Conservation (phyloP, 768 basidiomycete genomes). For the Hebeloma cylindrosporum region DNA sequence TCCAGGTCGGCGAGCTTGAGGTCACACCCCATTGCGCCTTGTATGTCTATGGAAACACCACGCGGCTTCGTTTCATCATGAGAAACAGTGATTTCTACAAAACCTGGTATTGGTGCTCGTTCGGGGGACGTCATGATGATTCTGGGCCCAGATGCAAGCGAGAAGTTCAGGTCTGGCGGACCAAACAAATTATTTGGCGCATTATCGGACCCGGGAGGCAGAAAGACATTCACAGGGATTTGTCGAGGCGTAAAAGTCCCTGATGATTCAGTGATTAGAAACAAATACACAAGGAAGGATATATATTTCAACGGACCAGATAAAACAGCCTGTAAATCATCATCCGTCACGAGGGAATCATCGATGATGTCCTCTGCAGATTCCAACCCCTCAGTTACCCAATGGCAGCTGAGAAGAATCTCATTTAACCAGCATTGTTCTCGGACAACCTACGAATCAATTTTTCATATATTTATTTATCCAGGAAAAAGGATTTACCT, state of each 20-base stretch:
- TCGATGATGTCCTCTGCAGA: slow-evolving; percentile 33
- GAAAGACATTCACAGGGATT: slow-evolving; percentile 73
- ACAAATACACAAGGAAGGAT: background rate
- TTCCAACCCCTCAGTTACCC: slow-evolving; percentile 55
- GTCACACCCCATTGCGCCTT: slow-evolving; percentile 58
- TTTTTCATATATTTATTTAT: no score
- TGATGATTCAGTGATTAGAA: slow-evolving; percentile 24
- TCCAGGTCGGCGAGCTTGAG: slow-evolving; percentile 57
- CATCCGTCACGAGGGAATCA: slow-evolving; percentile 44
- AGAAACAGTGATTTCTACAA: slow-evolving; percentile 62
- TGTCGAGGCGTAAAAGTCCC: slow-evolving; percentile 54
- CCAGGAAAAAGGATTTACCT: no score
- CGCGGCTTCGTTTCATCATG: slow-evolving; percentile 57
- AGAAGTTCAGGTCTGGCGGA: slow-evolving; percentile 36
- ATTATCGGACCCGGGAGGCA: slow-evolving; percentile 49
- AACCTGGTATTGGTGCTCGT: slow-evolving; percentile 60
- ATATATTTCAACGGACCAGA: slow-evolving; percentile 42
- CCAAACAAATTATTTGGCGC: slow-evolving; percentile 45
- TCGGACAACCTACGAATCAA: slow-evolving; percentile 55
- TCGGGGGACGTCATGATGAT: slow-evolving; percentile 71
- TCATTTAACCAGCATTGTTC: slow-evolving; percentile 89
- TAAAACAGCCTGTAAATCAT: slow-evolving; percentile 64
- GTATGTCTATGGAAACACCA: slow-evolving; percentile 57
- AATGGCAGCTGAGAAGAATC: slow-evolving; percentile 56
- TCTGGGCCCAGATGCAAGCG: slow-evolving; percentile 44